Percentiles rank a stretch among this genome's conserved stretches.
Conservation (phyloP, 495 filamentous ascomycete genomes). For the Podospora pseudoanserina region DNA sequence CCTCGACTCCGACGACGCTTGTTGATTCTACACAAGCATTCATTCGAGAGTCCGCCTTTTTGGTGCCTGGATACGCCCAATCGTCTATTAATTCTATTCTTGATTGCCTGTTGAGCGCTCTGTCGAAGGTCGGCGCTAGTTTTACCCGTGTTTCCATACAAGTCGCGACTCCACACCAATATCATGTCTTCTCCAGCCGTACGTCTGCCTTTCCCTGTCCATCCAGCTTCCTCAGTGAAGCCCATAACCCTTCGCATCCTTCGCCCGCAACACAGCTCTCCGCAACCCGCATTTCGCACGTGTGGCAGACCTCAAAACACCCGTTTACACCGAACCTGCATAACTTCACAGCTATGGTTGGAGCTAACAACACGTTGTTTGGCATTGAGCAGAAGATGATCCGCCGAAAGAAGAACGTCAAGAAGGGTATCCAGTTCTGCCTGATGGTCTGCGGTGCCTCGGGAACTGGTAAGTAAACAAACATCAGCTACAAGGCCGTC, state of each 20-base stretch:
- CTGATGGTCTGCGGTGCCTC: constrained; percentile 99
- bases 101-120: constrained; percentile 9
- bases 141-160: constrained; percentile 24
- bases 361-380: constrained; percentile 39
- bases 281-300: not conserved
- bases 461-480: constrained; percentile 74
- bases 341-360: constrained; percentile 10
- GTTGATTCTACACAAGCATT: not conserved
- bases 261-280: constrained; percentile 13
- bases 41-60: constrained; percentile 13
- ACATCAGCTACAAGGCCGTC: not conserved
- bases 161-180: constrained; percentile 23
- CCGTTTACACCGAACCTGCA: constrained; percentile 17
- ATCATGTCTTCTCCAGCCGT: constrained; percentile 40
- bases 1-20: constrained; percentile 7
- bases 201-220: constrained; percentile 29
- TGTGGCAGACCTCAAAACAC: constrained; percentile 6
- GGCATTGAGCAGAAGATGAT: constrained; percentile 71
- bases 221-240: constrained; percentile 9
- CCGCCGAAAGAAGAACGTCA: constrained; percentile 99
- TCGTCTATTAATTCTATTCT: constrained; percentile 22
- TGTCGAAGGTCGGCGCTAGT: constrained; percentile 22
- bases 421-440: constrained; percentile 99
- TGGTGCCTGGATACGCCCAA: constrained; percentile 27
- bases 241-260: not conserved